Conservation (phyloP, 164 flowering plant species). For the Echeveria elegans region DNA sequence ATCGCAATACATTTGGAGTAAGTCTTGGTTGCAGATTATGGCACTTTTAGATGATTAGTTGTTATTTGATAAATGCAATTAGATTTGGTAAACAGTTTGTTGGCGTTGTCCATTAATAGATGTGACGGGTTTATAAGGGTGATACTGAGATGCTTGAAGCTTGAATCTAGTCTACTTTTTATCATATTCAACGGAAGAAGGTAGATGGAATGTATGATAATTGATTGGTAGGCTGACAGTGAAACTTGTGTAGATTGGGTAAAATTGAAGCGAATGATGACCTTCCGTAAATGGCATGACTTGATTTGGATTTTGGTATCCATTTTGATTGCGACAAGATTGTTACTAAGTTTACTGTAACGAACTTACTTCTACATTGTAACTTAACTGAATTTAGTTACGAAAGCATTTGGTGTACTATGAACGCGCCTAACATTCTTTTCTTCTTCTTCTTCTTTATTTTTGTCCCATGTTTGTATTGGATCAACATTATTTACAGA, state of each 20-base stretch:
- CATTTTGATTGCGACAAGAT: neutral
- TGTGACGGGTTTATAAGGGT: neutral
- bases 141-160: neutral
- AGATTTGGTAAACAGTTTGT: neutral
- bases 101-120: too few relatives aligned
- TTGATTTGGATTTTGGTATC: neutral
- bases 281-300: neutral
- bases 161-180: too few relatives aligned
- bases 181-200: neutral
- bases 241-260: neutral
- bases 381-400: too few relatives aligned
- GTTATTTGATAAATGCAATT: neutral
- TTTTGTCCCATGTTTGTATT: neutral
- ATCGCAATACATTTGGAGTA: neutral
- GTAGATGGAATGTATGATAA: too few relatives aligned
- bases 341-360: too few relatives aligned
- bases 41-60: neutral
- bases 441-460: neutral
- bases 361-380: neutral
- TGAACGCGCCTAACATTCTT: neutral
- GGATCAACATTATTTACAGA: conserved; percentile 1
- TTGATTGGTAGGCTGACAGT: neutral
- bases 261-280: neutral
- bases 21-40: neutral
- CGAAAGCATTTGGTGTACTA: neutral